Base-by-base conservation (phyloP, 306 rosid species). In the Albizia julibrissin region DNA sequence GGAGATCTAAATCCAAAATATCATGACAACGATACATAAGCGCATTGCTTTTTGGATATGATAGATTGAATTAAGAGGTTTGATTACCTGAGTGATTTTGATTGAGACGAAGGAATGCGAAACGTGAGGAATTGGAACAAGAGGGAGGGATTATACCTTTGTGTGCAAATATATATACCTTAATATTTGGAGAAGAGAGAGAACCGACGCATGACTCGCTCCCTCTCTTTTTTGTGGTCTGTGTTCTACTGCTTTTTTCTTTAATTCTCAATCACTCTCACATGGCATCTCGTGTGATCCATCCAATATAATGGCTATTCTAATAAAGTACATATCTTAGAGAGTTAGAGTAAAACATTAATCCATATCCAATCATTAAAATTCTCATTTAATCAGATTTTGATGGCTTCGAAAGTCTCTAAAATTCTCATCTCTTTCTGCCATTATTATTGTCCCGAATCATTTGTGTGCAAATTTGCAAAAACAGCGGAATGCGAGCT, bases 191-290 rank as follows among this genome's bases (percentile, higher is more conserved):
- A 42, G 27, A 71, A 49, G 69, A 70, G 81, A 65, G 62, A 82
- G 34, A 24, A 29, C 5, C 50, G 9, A 77, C 86, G 83, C 27
- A 82, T 61, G 86, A 86, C 85, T 85, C 86, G 88, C 83, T 88
- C 89, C 43, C 49, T 83, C 64, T 81, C 2, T 83, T 3, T 24
- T 59, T 33, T 59, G 76, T 19, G 68, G 56, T 24, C n/a, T 3
- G 10, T 59, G 26, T 34, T 13, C 49, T 54, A 27, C 44, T 29
- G 22, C 8, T 3, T 52, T 22, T 34, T 40, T 22, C 34, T 31
- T 13, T 0, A 27, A 13, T 24, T 44, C 33, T 10, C 39, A 42
- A 6, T 71, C 13, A 44, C 59, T 16, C 39, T 70, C 31, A 42
- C 56, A 9, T 67, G 72, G 18, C 44, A 50, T 73, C 27, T 73